phyloP scores from a whole-genome alignment of 2,329 filamentous ascomycete species.

The Cercospora sojina region DNA sequence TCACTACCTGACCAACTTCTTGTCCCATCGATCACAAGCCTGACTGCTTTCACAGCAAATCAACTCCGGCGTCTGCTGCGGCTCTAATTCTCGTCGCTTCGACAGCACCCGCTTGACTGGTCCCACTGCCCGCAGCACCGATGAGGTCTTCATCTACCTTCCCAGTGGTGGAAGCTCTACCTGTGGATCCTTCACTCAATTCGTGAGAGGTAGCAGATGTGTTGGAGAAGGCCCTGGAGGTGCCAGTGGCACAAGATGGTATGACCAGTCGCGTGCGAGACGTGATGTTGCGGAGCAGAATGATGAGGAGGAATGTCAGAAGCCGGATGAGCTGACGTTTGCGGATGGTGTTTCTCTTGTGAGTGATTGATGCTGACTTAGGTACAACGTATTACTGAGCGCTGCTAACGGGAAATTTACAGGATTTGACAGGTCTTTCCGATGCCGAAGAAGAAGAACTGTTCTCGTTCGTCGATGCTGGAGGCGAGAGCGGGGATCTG shows the following conservation, averaged over 20 bases:
- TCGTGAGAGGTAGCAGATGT: neutral
- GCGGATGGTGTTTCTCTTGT: neutral
- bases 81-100: neutral
- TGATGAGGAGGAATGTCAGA: neutral
- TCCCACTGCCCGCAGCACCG: neutral
- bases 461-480: neutral
- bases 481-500: neutral
- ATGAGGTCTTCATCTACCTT: neutral
- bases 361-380: neutral
- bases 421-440: neutral
- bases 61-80: neutral
- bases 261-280: neutral
- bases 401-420: neutral
- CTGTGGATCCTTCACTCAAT: neutral
- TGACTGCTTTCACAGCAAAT: neutral
- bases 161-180: neutral
- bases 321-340: neutral
- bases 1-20: neutral
- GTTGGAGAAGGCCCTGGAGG: neutral
- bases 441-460: neutral
- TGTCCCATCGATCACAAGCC: neutral
- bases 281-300: neutral
- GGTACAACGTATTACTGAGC: neutral
- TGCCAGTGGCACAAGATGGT: neutral
- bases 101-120: neutral